A percentile compares a stretch with the other conserved stretches of the same genome.
Evolutionary conservation across 169 alveolate genomes (phyloP).

Genomic region (Plasmodium coatneyi): DNA sequence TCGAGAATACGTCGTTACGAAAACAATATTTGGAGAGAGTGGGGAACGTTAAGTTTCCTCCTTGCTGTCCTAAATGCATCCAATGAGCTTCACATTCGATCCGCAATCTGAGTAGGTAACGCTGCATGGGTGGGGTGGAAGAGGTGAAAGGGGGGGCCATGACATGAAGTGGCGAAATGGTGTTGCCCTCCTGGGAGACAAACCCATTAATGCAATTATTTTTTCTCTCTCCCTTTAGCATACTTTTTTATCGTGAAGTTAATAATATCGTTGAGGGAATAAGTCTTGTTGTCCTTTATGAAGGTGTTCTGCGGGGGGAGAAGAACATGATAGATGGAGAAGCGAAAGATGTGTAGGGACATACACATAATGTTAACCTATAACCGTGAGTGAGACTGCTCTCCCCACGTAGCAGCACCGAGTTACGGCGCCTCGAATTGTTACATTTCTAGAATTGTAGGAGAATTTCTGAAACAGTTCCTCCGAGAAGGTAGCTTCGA

Average conservation of each 20-base stretch:
- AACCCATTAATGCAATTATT: background rate
- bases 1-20: background rate
- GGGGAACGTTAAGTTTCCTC: background rate
- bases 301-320: conserved; percentile 13
- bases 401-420: background rate
- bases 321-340: background rate
- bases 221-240: background rate
- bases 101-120: conserved; percentile 5
- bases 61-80: conserved; percentile 1
- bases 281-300: conserved; percentile 5
- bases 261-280: conserved; percentile 27
- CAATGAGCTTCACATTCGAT: conserved; percentile 37
- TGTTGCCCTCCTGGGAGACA: background rate
- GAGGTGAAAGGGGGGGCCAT: background rate
- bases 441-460: conserved; percentile 35
- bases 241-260: conserved; percentile 42
- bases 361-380: background rate
- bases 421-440: background rate
- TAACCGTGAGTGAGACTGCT: background rate
- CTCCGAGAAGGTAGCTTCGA: conserved; percentile 23
- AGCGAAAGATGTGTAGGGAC: background rate
- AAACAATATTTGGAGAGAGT: background rate
- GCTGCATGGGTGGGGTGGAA: background rate
- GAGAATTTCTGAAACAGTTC: conserved; percentile 11
- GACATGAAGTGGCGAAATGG: background rate